Evolutionary conservation across 225 moss, liverwort and hornwort species (phyloP).

Genomic region (Marchantia paleacea): DNA sequence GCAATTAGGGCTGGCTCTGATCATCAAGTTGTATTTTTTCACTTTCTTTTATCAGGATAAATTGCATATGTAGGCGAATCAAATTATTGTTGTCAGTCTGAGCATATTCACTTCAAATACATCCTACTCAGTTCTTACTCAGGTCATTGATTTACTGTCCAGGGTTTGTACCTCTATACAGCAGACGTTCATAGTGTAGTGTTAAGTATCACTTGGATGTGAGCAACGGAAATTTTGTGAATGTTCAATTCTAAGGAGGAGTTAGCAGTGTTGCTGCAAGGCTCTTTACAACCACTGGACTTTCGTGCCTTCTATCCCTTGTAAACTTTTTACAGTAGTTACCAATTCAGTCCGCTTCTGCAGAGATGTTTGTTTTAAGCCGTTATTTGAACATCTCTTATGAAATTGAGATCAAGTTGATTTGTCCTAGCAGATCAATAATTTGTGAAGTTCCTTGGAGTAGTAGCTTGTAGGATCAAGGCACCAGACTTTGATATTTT

Average conservation of each 20-base stretch:
- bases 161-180: conserved; percentile 6
- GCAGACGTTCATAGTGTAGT: conserved; percentile 4
- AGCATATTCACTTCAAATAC: conserved; percentile 9
- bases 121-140: not conserved
- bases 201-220: conserved; percentile 6
- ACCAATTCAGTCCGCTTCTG: not conserved
- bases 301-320: not conserved
- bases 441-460: too few relatives aligned
- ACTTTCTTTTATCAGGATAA: conserved; percentile 89
- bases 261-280: not conserved
- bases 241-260: conserved; percentile 16
- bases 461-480: too few relatives aligned
- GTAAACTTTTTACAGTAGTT: not conserved
- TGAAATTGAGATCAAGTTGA: too few relatives aligned
- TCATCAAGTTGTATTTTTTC: conserved; percentile 94
- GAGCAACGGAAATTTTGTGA: conserved; percentile 6
- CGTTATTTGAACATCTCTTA: not conserved
- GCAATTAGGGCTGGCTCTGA: conserved; percentile 85
- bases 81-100: not conserved
- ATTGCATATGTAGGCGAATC: conserved; percentile 28
- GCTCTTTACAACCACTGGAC: not conserved
- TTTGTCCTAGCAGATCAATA: too few relatives aligned
- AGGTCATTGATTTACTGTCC: conserved; percentile 14
- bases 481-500: too few relatives aligned
- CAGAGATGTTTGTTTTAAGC: not conserved